Base-by-base conservation (phyloP, 305 asterid species). In the Fraxinus velutina region DNA sequence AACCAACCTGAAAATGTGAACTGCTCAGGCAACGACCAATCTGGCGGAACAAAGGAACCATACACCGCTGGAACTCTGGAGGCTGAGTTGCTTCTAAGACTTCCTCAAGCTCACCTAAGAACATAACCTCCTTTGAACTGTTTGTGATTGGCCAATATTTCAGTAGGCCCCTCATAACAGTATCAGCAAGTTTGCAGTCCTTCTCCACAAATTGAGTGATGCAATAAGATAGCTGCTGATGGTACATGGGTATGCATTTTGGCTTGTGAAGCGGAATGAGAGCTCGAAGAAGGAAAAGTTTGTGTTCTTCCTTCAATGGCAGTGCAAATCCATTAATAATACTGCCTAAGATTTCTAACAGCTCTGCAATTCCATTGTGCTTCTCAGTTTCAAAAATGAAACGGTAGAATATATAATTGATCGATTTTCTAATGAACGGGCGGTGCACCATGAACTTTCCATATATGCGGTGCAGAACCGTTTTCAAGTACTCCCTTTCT, bases 381-480 rank as follows among this genome's bases (percentile, higher is more conserved):
- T 90, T 90, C 86, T 88, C 96, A n/a, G 93, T 89, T 85, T 92
- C 96, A 37, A 88, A 90, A 73, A 92, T 84, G 71, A 92, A 92
- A 30, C 87, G 90, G 84, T 87, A 89, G 80, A 92, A 89, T 84
- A 92, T 86, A 37, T 88, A 83, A 86, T 89, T 92, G 83, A 92
- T 92, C n/a, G 90, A 80, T 84, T 91, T 90, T 85, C 97, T 85
- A 77, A 92, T 92, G 80, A 88, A 91, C 0, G 93, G 93, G 24
- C 94, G 90, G 80, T 92, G 96, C 66, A 89, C 96, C 93, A 92
- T 92, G 80, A 92, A 92, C 78, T 92, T 92, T n/a, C 94, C 93
- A 79, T 92, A 92, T 73, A 92, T 85, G 32, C 94, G 91, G 82
- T 92, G 97, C 22, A 92, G 83, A 44, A 92, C 92, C 0, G 91